Conservation (phyloP, 768 basidiomycete species). For the Cystofilobasidium bisporidii region DNA sequence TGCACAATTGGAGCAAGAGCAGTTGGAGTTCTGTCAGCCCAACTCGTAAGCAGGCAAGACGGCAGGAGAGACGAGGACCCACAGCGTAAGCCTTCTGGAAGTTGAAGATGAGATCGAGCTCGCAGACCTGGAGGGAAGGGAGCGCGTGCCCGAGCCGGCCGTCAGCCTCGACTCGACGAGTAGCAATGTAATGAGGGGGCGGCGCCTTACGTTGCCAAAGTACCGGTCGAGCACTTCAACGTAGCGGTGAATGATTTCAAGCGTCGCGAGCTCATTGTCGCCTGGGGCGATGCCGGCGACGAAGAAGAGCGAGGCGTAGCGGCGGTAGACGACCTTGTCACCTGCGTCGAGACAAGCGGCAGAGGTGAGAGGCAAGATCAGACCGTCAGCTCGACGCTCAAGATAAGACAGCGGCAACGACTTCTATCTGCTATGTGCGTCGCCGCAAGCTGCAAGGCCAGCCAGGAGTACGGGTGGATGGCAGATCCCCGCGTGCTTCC, state of each 20-base stretch:
- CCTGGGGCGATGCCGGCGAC: slow-evolving; percentile 69
- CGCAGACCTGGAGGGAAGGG: slow-evolving; percentile 44
- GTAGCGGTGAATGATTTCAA: slow-evolving; percentile 89
- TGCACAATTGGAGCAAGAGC: slow-evolving; percentile 23
- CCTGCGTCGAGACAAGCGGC: neutral
- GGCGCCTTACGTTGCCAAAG: slow-evolving; percentile 68
- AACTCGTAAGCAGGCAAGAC: neutral
- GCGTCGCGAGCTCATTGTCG: slow-evolving; percentile 84
- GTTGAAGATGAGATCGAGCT: slow-evolving; percentile 94
- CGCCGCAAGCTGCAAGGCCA: too few relatives aligned
- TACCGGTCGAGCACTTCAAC: slow-evolving; percentile 76
- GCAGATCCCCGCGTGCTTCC: too few relatives aligned
- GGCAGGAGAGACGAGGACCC: slow-evolving; percentile 26
- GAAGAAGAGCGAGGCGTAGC: slow-evolving; percentile 94
- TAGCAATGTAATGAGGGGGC: neutral
- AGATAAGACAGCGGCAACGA: too few relatives aligned
- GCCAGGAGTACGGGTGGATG: too few relatives aligned
- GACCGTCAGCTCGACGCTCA: neutral
- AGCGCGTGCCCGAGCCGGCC: neutral
- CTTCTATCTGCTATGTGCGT: too few relatives aligned
- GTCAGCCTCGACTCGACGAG: neutral
- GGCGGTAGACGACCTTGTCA: slow-evolving; percentile 75
- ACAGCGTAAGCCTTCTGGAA: slow-evolving; percentile 91
- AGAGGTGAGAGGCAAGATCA: neutral
- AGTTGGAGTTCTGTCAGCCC: neutral